phyloP scores from a whole-genome alignment of 2,329 filamentous ascomycete species.

The Capronia epimyces region DNA sequence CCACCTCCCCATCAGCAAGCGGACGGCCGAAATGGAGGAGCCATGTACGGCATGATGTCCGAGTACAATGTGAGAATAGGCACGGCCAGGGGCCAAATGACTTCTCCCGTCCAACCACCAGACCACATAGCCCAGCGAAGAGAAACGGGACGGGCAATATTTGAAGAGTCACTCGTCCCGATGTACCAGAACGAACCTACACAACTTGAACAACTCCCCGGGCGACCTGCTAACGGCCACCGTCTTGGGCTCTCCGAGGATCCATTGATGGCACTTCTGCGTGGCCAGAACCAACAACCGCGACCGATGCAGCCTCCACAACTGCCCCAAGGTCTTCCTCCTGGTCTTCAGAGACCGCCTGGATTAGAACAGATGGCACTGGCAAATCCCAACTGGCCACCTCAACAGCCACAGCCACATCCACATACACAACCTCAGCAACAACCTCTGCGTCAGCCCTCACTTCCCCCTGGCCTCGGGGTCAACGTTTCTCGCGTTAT shows the following conservation, averaged over 20 bases:
- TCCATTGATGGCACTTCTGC: constrained; percentile 26
- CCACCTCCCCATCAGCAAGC: constrained; percentile 16
- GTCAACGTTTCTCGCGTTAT: constrained; percentile 33
- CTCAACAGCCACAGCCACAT: constrained; percentile 16
- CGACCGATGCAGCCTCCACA: constrained; percentile 34
- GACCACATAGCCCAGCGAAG: constrained; percentile 18
- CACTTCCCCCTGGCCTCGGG: constrained; percentile 18
- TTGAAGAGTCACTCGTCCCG: constrained; percentile 44
- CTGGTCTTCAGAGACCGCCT: constrained; percentile 40
- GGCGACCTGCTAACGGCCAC: constrained; percentile 37
- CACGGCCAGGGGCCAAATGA: constrained; percentile 9
- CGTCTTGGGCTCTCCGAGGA: constrained; percentile 39
- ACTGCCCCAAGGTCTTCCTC: constrained; percentile 31
- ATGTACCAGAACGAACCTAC: constrained; percentile 33
- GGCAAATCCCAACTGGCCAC: constrained; percentile 29
- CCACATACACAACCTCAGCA: not conserved
- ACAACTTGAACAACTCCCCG: constrained; percentile 31
- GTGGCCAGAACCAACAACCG: constrained; percentile 34
- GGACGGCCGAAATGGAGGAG: constrained; percentile 1
- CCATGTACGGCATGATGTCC: constrained; percentile 10
- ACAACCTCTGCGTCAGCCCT: constrained; percentile 15
- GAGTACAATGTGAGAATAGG: constrained; percentile 9
- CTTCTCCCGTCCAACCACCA: constrained; percentile 14
- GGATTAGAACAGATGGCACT: constrained; percentile 40
- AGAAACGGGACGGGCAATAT: constrained; percentile 27